Evolutionary conservation across 129 eudicot genomes (phyloP).

Genomic region (Escallonia rubra): DNA sequence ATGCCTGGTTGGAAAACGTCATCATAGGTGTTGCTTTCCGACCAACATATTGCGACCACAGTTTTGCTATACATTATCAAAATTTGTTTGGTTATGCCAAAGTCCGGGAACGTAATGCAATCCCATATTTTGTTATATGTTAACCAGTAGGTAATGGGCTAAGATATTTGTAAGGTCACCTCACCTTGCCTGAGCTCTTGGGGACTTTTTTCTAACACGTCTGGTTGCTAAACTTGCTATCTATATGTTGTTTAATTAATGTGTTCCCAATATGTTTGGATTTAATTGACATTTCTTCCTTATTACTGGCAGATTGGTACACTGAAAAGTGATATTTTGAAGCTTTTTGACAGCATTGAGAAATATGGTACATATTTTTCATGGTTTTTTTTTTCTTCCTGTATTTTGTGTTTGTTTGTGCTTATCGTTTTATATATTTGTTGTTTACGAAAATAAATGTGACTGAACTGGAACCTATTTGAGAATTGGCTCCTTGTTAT

Average conservation of each 20-base stretch:
- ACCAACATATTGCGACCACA: too few relatives aligned
- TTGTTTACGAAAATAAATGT: background rate
- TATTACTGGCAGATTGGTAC: constrained; percentile 54
- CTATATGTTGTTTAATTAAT: background rate
- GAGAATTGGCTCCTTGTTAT: too few relatives aligned
- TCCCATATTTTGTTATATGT: constrained; percentile 1
- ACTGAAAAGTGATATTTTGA: constrained; percentile 59
- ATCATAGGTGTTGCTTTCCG: too few relatives aligned
- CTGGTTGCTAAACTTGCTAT: background rate
- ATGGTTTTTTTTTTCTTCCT: background rate
- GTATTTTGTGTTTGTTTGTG: background rate
- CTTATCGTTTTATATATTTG: background rate
- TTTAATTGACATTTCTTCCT: too few relatives aligned
- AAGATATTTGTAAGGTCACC: background rate
- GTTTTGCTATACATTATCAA: too few relatives aligned
- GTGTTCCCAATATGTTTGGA: too few relatives aligned
- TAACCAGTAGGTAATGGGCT: constrained; percentile 56
- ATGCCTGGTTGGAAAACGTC: too few relatives aligned
- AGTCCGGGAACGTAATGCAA: too few relatives aligned
- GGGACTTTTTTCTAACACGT: background rate
- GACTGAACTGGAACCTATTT: too few relatives aligned
- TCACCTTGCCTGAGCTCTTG: background rate
- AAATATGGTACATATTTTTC: constrained; percentile 57
- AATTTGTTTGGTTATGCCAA: too few relatives aligned
- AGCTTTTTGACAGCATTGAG: constrained; percentile 85